Base-by-base conservation (phyloP, 257 asterid genomes). In the Jaltomata sinuosa region DNA sequence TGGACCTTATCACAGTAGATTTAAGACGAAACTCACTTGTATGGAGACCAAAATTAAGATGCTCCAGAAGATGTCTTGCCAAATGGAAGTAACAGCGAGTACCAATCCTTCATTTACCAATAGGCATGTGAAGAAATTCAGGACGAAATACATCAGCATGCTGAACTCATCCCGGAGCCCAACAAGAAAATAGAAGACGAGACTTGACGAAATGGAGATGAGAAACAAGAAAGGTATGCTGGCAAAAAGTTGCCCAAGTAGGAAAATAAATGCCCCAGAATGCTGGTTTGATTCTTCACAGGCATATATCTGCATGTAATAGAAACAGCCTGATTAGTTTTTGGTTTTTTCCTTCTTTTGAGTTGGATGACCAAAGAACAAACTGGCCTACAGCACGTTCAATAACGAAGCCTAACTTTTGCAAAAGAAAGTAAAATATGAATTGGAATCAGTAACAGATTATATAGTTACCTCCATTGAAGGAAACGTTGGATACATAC, bases 181-280 rank as follows among this genome's bases (percentile, higher is more conserved):
- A 12, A 94, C 81, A 49, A 95, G 96, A 94, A 97, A 97, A 89
- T 97, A 97, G 92, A 97, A 97, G 81, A 91, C 94, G 38, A 97
- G 92, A 82, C 98, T 95, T 40, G 99, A 91, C 4, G 98, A 95
- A 83, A 97, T 85, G 86, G 99, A 92, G 88, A 95, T 97, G 87
- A 97, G 97, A 88, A 97, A 93, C 91, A 97, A 87, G 88, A 95
- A 95, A 2, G 99, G 99, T 31, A 94, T 91, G 85, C 99, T 95
- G 79, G 99, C 92, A 64, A 97, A 50, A 78, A 97, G 89, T 85
- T 97, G 99, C 84, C 97, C 99, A 6, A 94, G 84, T 86, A 97
- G 88, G 89, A 97, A 97, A 84, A 93, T 94, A 1, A 89, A 81
- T 71, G 97, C 93, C 89, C 98, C 98, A 3, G 99, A 97, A 89